phyloP scores from a whole-genome alignment of 2,329 filamentous ascomycete species.

The Didymella keratinophila region DNA sequence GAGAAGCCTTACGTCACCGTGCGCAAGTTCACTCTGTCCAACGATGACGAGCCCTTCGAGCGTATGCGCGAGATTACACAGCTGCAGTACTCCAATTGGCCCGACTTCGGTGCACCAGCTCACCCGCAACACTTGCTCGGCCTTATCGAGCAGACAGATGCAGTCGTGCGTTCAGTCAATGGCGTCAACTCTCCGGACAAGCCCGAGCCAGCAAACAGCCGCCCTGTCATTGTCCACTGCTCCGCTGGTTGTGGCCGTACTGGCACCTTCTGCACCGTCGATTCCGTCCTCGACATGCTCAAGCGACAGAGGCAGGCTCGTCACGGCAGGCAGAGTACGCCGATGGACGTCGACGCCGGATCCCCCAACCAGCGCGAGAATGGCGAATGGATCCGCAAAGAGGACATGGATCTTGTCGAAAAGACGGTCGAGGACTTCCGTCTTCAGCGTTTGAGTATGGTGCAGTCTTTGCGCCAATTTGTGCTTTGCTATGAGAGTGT shows the following conservation, averaged over 20 bases:
- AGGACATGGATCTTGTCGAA: slow-evolving; percentile 79
- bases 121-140: slow-evolving; percentile 86
- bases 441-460: slow-evolving; percentile 90
- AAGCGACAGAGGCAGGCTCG: slow-evolving; percentile 74
- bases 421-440: slow-evolving; percentile 92
- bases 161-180: slow-evolving; percentile 63
- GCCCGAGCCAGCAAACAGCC: slow-evolving; percentile 59
- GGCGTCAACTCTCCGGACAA: slow-evolving; percentile 61
- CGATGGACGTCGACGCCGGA: slow-evolving; percentile 52
- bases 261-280: slow-evolving; percentile 95
- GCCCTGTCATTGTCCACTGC: slow-evolving; percentile 91
- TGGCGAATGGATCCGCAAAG: slow-evolving; percentile 72
- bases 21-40: slow-evolving; percentile 84
- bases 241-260: slow-evolving; percentile 95
- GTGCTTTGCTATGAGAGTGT: slow-evolving; percentile 97
- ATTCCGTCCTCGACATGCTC: slow-evolving; percentile 94
- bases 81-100: slow-evolving; percentile 94
- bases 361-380: slow-evolving; percentile 51
- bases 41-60: slow-evolving; percentile 78
- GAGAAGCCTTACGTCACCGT: slow-evolving; percentile 81
- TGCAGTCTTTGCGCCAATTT: slow-evolving; percentile 91
- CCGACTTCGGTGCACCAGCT: slow-evolving; percentile 92
- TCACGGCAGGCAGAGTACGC: slow-evolving; percentile 45
- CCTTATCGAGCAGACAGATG: slow-evolving; percentile 88
- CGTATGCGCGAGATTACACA: slow-evolving; percentile 93